Percentiles rank a stretch among this genome's conserved stretches.
Evolutionary conservation across 2,329 filamentous ascomycete genomes (phyloP).

Genomic region (Ceratocystis albifundus): DNA sequence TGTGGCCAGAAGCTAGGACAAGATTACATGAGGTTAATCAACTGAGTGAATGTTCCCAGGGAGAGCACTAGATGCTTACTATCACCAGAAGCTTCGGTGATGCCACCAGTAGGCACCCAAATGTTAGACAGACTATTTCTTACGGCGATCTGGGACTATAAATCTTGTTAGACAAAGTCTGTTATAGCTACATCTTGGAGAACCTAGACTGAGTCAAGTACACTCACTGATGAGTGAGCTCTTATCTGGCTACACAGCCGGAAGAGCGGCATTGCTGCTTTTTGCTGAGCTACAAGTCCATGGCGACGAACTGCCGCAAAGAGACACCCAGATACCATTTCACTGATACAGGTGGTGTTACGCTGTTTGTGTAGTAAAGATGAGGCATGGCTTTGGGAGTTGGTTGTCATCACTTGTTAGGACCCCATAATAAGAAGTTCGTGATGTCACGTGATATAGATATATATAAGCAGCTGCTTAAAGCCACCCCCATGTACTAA

Average conservation of each 20-base stretch:
- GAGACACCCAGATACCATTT: slow-evolving; percentile 1
- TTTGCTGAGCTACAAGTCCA: background rate
- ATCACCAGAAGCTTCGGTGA: slow-evolving; percentile 46
- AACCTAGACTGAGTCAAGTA: background rate
- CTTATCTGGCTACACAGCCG: slow-evolving; percentile 11
- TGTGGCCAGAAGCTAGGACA: slow-evolving; percentile 21
- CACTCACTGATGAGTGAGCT: slow-evolving; percentile 20
- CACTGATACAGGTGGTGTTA: background rate
- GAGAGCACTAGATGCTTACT: slow-evolving; percentile 30
- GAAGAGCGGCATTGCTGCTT: background rate
- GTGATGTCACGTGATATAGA: slow-evolving; percentile 16
- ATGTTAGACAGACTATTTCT: slow-evolving; percentile 48
- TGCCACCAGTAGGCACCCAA: slow-evolving; percentile 68
- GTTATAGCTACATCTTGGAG: background rate
- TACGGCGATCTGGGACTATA: slow-evolving; percentile 14
- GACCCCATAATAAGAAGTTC: slow-evolving; percentile 1
- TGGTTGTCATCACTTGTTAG: background rate
- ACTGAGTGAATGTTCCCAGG: background rate
- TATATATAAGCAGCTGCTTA: background rate
- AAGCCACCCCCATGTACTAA: background rate
- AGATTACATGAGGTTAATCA: background rate
- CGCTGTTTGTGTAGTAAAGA: background rate
- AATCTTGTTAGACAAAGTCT: slow-evolving; percentile 5
- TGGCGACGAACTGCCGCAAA: background rate
- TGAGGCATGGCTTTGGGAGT: background rate